phyloP scores from a whole-genome alignment of 1,284 basidiomycete genomes.

The Mycosarcoma mackinlayi region DNA sequence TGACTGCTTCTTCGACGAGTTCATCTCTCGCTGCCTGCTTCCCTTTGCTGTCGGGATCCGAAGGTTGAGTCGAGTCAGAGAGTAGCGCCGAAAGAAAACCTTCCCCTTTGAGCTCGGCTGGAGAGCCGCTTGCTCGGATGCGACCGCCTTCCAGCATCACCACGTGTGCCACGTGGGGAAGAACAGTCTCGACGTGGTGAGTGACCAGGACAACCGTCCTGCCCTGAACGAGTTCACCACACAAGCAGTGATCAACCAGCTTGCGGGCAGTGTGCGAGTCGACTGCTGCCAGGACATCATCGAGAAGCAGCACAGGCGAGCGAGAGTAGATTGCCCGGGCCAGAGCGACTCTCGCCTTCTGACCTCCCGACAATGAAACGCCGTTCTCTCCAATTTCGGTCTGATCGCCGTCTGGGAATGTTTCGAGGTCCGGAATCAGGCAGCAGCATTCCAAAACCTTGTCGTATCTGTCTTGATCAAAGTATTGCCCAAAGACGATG shows the following conservation, averaged over 20 bases:
- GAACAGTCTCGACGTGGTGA: conserved; percentile 70
- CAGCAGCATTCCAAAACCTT: conserved; percentile 52
- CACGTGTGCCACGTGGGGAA: conserved; percentile 35
- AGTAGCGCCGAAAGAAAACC: conserved; percentile 41
- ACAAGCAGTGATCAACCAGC: conserved; percentile 40
- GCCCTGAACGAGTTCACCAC: conserved; percentile 66
- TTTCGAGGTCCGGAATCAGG: conserved; percentile 49
- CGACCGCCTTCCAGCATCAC: conserved; percentile 51
- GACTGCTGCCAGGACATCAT: conserved; percentile 70
- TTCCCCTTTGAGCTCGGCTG: conserved; percentile 72
- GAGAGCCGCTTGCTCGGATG: conserved; percentile 45
- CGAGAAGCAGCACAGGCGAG: conserved; percentile 55
- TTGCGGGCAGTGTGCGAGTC: conserved; percentile 75
- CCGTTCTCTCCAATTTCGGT: conserved; percentile 60
- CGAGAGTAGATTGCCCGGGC: conserved; percentile 62
- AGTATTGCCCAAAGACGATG: conserved; percentile 55
- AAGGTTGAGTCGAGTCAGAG: conserved; percentile 40
- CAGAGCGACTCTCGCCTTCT: conserved; percentile 57
- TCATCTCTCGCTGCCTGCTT: conserved; percentile 41
- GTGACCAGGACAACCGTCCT: conserved; percentile 82
- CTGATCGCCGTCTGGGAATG: conserved; percentile 58
- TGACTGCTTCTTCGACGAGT: conserved; percentile 32
- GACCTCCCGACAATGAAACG: conserved; percentile 58
- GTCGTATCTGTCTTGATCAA: conserved; percentile 53
- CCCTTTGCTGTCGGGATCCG: conserved; percentile 49